A percentile compares a stretch with the other conserved stretches of the same genome.
These are phyloP conservation scores for Cladosporium sp. DNA, from an alignment of 2,329 filamentous ascomycete species.

Conservation along the genomic window DNA sequence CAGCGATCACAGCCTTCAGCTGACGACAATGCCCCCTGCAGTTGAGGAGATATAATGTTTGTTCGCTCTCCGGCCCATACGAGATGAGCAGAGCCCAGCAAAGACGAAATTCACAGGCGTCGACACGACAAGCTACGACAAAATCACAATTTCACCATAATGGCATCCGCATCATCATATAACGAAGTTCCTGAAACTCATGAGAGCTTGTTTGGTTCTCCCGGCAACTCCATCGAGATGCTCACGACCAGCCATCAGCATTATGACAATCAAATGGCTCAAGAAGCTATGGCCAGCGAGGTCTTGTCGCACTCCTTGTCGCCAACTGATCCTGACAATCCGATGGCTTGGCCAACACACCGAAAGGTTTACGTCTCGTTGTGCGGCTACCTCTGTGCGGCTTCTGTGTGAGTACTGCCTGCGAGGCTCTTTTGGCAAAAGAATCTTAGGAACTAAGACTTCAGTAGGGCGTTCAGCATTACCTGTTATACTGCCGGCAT, in stretches of 20 bases:
- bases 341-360: constrained; percentile 22
- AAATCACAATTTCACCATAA: background rate
- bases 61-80: background rate
- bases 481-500: constrained; percentile 19
- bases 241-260: background rate
- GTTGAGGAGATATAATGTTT: background rate
- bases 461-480: constrained; percentile 19
- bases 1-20: background rate
- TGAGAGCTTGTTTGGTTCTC: background rate
- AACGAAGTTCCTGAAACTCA: background rate
- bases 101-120: background rate
- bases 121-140: background rate
- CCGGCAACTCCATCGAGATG: background rate
- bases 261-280: background rate
- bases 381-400: constrained; percentile 16
- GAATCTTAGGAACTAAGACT: background rate
- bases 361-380: constrained; percentile 20
- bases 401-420: constrained; percentile 18
- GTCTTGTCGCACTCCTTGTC: constrained; percentile 19
- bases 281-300: constrained; percentile 15
- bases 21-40: background rate
- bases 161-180: background rate
- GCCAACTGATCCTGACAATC: constrained; percentile 19
- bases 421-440: accelerated
- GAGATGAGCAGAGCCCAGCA: background rate